These are phyloP conservation scores for Rubia peregrina DNA, from an alignment of 305 asterid genomes.

Conservation along the genomic window DNA sequence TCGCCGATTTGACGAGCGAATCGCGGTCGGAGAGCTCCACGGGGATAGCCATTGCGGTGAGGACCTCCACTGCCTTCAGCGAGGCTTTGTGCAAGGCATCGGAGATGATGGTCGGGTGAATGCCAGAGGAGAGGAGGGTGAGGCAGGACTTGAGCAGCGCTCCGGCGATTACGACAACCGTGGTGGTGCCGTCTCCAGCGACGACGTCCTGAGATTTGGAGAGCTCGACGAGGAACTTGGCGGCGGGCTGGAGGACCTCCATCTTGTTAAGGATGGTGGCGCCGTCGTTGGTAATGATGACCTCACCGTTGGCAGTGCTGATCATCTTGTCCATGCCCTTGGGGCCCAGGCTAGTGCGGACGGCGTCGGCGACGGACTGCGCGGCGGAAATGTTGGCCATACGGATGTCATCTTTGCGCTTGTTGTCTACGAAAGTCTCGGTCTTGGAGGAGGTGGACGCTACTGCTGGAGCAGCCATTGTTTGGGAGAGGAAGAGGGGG, in stretches of 20 bases:
- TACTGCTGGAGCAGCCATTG: slow-evolving; percentile 70
- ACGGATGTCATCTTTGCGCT: slow-evolving; percentile 89
- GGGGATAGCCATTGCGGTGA: slow-evolving; percentile 85
- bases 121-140: slow-evolving; percentile 53
- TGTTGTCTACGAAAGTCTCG: slow-evolving; percentile 93
- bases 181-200: slow-evolving; percentile 98
- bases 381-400: slow-evolving; percentile 83
- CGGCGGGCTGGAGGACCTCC: slow-evolving; percentile 99
- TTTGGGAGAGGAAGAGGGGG: not conserved
- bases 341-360: slow-evolving; percentile 91
- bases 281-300: slow-evolving; percentile 91
- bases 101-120: slow-evolving; percentile 78
- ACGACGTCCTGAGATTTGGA: slow-evolving; percentile 90
- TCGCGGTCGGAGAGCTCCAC: slow-evolving; percentile 82
- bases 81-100: slow-evolving; percentile 81
- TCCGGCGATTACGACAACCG: slow-evolving; percentile 89
- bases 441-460: slow-evolving; percentile 33
- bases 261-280: slow-evolving; percentile 89
- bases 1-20: slow-evolving; percentile 74
- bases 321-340: slow-evolving; percentile 99
- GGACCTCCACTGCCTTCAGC: slow-evolving; percentile 67
- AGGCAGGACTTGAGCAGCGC: slow-evolving; percentile 64
- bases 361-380: slow-evolving; percentile 82
- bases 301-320: slow-evolving; percentile 80
- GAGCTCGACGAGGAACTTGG: slow-evolving; percentile 92